Evolutionary conservation across 192 early-diverging fungal genomes (phyloP), one percentile per base, ranked within the genome.

Genomic region (Coemansia sp.): DNA sequence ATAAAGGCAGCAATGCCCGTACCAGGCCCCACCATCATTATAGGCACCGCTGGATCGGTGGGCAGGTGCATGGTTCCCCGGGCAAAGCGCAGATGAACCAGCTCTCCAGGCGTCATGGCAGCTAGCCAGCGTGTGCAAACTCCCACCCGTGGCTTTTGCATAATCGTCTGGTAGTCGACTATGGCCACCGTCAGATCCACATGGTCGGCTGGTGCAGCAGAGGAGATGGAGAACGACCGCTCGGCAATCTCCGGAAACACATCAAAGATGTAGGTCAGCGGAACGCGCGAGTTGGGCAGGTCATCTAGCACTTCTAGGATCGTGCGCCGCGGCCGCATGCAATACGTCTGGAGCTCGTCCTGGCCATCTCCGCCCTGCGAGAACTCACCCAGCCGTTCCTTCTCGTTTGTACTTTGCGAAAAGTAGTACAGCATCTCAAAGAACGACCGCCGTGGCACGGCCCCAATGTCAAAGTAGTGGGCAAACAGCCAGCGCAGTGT

Each of bases 1-100:
- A 91, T 78, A 79, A 99, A 92, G 0, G 94, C 88, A 7, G 96
- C 93, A 17, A 99, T 77, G 14, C 94, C 94, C 0, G 94, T 97
- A 5, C 88, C 88, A 3, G 73, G 89, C 0, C 90, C 96, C 41
- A 96, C 85, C 44, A 88, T 82, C 25, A 96, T 83, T 0, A 86
- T 34, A 2, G 89, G 90, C 8, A 68, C 47, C 6, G 20, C 27
- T 0, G 70, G 50, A 14, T 75, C 65, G 33, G 74, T 64, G 16
- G 91, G 85, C 40, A 85, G 56, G 16, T 41, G 50, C 77, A 91
- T 82, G 0, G 86, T 85, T 16, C 89, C 89, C 11, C 63, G 56
- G 10, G 75, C 67, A 46, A 88, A 68, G 4, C 72, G 67, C 29
- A 88, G 38, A 12, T 47, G 60, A 20, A 75, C 40, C 1, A 64